Base-by-base conservation (phyloP, 1,284 basidiomycete species). In the Chondrostereum purpureum region DNA sequence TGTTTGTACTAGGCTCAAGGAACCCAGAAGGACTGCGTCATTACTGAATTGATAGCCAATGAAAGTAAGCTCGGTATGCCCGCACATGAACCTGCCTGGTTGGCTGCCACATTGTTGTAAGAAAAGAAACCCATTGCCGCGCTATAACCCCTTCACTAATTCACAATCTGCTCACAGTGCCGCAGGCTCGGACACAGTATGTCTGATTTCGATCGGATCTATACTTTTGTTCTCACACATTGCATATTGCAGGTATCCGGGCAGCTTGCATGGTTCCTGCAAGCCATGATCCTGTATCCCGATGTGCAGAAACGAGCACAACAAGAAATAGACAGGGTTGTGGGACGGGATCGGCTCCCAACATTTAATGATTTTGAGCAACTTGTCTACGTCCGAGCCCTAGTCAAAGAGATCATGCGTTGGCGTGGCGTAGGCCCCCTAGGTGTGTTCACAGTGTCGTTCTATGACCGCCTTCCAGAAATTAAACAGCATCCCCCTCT, bases 401-500 rank as follows among this genome's bases (percentile, higher is more conserved):
- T 42, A 12, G 41, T 45, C 18, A 49, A 36, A 27, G 50, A 49
- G 31, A 38, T 43, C n/a, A 20, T 54, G 23, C 46, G 53, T 5
- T 46, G 49, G 47, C 43, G 42, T 20, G 42, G 42, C 6, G 43
- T 50, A n/a, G 47, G 34, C 11, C 53, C 51, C 4, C 31, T 50
- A 8, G 46, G 53, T 49, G 23, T 42, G 41, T 19, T 19, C 16
- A 24, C 6, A n/a, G 18, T 11, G 33, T 21, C 16, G 45, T 34
- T 17, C 23, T 22, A 27, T 13, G 45, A 13, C 14, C 11, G 16
- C 20, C n/a, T n/a, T n/a, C n/a, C n/a, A n/a, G n/a, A n/a, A n/a
- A n/a, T n/a, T 23, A 6, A 33, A 13, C 0, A 8, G 10, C 12
- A 4, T 17, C 12, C 13, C 12, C 4, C 17, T 33, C 16, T 23